phyloP scores from a whole-genome alignment of 495 filamentous ascomycete species.

The Neurospora sp. region DNA sequence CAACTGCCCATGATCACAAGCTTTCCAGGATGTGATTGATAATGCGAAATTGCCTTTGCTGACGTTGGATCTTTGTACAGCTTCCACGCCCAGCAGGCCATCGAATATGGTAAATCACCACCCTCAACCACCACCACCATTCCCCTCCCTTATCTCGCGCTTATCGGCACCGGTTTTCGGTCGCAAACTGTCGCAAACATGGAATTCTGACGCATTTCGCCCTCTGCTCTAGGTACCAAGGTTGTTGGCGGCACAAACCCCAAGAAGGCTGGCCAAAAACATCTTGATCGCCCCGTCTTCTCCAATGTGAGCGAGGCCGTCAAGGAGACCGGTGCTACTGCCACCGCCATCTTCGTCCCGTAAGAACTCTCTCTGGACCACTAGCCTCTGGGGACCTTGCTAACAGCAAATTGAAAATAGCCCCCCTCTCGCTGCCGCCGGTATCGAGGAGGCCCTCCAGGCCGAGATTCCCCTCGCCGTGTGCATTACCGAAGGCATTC shows the following conservation, averaged over 20 bases:
- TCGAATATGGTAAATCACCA: slow-evolving; percentile 73
- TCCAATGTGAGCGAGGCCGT: slow-evolving; percentile 79
- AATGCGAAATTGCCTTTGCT: slow-evolving; percentile 18
- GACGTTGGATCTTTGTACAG: slow-evolving; percentile 41
- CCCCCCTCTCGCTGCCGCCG: slow-evolving; percentile 79
- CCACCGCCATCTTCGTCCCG: slow-evolving; percentile 96
- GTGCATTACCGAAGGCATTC: slow-evolving; percentile 97
- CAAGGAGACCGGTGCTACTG: slow-evolving; percentile 81
- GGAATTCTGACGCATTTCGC: slow-evolving; percentile 8
- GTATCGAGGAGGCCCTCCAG: slow-evolving; percentile 92
- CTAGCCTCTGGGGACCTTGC: not conserved
- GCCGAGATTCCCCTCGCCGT: slow-evolving; percentile 91
- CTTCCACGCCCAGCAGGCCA: slow-evolving; percentile 96
- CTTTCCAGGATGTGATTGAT: not conserved
- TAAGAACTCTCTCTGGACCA: slow-evolving; percentile 31
- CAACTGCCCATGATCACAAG: not conserved
- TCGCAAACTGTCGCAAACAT: not conserved
- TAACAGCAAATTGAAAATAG: slow-evolving; percentile 29
- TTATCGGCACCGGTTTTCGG: not conserved
- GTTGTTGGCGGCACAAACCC: slow-evolving; percentile 98
- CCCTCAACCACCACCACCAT: not conserved
- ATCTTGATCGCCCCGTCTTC: slow-evolving; percentile 92
- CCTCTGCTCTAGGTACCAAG: slow-evolving; percentile 62
- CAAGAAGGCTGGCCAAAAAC: slow-evolving; percentile 86
- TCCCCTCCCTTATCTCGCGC: not conserved